Evolutionary conservation across 176 grass and related monocot genomes (phyloP).

Genomic region (Stipa capillata): DNA sequence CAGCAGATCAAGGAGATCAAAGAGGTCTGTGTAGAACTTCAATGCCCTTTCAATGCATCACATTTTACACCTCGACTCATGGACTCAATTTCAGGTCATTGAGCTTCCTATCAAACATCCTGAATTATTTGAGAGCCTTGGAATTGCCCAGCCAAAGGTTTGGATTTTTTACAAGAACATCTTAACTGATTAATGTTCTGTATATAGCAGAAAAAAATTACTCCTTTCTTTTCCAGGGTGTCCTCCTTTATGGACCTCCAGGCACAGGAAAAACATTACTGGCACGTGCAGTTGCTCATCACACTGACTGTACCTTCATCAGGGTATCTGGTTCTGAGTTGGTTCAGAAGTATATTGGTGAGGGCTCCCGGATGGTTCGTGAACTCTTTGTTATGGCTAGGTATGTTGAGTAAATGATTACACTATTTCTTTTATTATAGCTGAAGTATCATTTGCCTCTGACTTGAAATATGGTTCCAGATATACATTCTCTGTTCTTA

Average conservation of each 20-base stretch:
- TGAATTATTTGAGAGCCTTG: conserved; percentile 94
- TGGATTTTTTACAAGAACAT: neutral
- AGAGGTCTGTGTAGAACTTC: conserved; percentile 53
- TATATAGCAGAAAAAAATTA: neutral
- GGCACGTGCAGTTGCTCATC: conserved; percentile 96
- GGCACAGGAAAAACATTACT: conserved; percentile 93
- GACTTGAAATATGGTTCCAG: neutral
- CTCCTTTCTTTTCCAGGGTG: conserved; percentile 57
- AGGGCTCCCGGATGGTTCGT: conserved; percentile 94
- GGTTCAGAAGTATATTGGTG: conserved; percentile 99
- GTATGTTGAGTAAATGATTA: conserved; percentile 28
- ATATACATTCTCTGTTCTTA: neutral
- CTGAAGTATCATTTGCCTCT: neutral
- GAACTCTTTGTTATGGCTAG: conserved; percentile 99
- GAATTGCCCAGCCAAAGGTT: conserved; percentile 99
- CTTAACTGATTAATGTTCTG: neutral
- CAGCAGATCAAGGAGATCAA: conserved; percentile 99
- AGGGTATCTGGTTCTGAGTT: conserved; percentile 98
- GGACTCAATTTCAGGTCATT: conserved; percentile 63
- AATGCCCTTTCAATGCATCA: neutral
- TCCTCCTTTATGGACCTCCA: conserved; percentile 97
- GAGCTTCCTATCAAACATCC: conserved; percentile 99
- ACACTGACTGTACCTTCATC: conserved; percentile 98
- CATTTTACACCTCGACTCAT: neutral
- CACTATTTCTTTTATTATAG: neutral